Evolutionary conservation across 2,329 filamentous ascomycete species (phyloP).

Genomic region (Penicillium sp.): DNA sequence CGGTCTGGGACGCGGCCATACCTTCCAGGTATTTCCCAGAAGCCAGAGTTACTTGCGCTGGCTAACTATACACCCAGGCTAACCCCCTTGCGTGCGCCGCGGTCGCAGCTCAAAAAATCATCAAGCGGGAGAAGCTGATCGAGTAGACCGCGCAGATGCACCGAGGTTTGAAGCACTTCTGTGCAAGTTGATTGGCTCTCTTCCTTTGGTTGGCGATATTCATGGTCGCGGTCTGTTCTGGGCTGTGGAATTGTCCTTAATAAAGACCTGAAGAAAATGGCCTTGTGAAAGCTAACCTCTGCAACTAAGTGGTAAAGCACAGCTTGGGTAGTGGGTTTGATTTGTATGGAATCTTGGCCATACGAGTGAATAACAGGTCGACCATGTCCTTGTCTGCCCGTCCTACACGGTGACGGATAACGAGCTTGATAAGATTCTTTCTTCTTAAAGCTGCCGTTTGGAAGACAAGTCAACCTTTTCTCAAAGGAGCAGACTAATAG

Average conservation of each 20-base stretch:
- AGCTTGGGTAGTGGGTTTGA: slow-evolving; percentile 4
- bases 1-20: slow-evolving; percentile 51
- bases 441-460: slow-evolving; percentile 7
- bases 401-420: slow-evolving; percentile 7
- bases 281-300: not conserved
- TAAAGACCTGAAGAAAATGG: not conserved
- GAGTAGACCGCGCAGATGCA: not conserved
- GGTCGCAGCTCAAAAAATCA: slow-evolving; percentile 55
- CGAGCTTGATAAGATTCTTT: slow-evolving; percentile 6
- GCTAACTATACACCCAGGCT: not conserved
- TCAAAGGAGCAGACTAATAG: not conserved
- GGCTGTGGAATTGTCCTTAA: slow-evolving; percentile 35
- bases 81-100: slow-evolving; percentile 52
- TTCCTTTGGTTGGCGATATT: slow-evolving; percentile 51
- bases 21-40: slow-evolving; percentile 49
- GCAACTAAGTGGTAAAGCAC: not conserved
- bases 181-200: slow-evolving; percentile 28
- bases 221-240: slow-evolving; percentile 54
- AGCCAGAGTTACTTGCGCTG: not conserved
- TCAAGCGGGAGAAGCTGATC: slow-evolving; percentile 46
- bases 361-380: slow-evolving; percentile 12
- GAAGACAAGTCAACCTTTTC: slow-evolving; percentile 17
- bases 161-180: slow-evolving; percentile 3
- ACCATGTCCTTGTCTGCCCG: slow-evolving; percentile 10
- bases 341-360: slow-evolving; percentile 8